Percentiles rank a stretch among this genome's conserved stretches.
These are phyloP conservation scores for Colletotrichum musicola DNA, from an alignment of 2,329 filamentous ascomycete genomes.

Conservation along the genomic window DNA sequence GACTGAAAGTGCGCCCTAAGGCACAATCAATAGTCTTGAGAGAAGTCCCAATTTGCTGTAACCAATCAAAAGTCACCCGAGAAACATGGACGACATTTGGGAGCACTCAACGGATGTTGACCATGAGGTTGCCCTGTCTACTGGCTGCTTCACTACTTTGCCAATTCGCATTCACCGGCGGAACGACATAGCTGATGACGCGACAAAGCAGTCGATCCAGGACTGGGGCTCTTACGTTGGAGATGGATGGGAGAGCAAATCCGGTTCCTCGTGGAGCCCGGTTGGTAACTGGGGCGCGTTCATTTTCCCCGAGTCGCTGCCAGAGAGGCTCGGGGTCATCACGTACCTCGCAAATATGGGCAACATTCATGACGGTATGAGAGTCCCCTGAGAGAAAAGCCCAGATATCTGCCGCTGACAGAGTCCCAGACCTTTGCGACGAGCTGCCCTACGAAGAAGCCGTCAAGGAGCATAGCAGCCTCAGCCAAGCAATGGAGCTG, in stretches of 20 bases:
- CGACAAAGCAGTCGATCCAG: slow-evolving; percentile 10
- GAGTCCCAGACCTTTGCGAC: slow-evolving; percentile 9
- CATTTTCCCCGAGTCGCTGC: slow-evolving; percentile 25
- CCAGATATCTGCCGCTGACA: not conserved
- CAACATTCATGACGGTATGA: slow-evolving; percentile 27
- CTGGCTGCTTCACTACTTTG: slow-evolving; percentile 23
- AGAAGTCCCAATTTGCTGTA: no score
- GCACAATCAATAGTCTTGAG: no score
- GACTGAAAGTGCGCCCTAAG: no score
- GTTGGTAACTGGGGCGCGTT: slow-evolving; percentile 29
- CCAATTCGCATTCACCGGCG: slow-evolving; percentile 25
- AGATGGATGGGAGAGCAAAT: slow-evolving; percentile 22
- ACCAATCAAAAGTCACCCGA: no score
- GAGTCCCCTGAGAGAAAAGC: no score
- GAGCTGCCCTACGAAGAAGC: slow-evolving; percentile 19
- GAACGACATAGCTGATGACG: slow-evolving; percentile 22
- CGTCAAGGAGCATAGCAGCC: slow-evolving; percentile 11
- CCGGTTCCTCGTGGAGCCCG: slow-evolving; percentile 19
- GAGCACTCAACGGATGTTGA: not conserved
- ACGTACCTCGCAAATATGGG: slow-evolving; percentile 25
- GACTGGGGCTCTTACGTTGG: slow-evolving; percentile 13
- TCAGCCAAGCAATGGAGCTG: slow-evolving; percentile 14
- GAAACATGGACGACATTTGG: slow-evolving; percentile 5
- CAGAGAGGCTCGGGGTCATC: slow-evolving; percentile 12
- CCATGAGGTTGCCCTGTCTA: slow-evolving; percentile 8